phyloP scores from a whole-genome alignment of 176 grass and related monocot genomes.

The Aegilops longissima region DNA sequence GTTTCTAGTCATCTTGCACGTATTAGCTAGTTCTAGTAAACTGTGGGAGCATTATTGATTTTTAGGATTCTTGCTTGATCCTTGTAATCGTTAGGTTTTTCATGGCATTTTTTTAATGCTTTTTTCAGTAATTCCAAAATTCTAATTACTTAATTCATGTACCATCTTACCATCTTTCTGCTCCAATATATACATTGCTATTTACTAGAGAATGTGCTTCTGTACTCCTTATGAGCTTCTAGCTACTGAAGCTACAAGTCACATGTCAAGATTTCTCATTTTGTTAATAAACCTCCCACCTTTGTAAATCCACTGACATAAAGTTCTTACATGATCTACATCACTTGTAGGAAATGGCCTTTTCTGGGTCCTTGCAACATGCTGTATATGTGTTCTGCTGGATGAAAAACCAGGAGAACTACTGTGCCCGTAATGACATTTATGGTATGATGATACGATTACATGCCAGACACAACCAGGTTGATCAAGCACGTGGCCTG shows the following conservation, averaged over 20 bases:
- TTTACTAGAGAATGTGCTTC: background rate
- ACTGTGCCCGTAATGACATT: conserved; percentile 71
- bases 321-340: conserved; percentile 22
- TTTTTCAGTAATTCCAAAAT: background rate
- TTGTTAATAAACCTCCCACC: background rate
- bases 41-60: background rate
- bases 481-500: conserved; percentile 86
- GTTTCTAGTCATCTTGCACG: background rate
- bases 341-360: conserved; percentile 71
- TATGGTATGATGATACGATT: conserved; percentile 87
- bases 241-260: background rate
- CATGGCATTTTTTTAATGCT: background rate
- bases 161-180: background rate
- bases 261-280: background rate
- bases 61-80: background rate
- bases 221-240: background rate
- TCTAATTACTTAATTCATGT: background rate
- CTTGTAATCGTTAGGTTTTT: background rate
- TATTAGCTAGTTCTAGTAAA: background rate
- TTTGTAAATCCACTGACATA: conserved; percentile 11
- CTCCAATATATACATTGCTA: background rate
- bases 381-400: conserved; percentile 77
- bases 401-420: conserved; percentile 96
- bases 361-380: conserved; percentile 63
- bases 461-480: conserved; percentile 72